Percentiles rank a stretch among this genome's conserved stretches.
phyloP scores from a whole-genome alignment of 2,329 filamentous ascomycete species.

The Aspergillus pseudotamarii region DNA sequence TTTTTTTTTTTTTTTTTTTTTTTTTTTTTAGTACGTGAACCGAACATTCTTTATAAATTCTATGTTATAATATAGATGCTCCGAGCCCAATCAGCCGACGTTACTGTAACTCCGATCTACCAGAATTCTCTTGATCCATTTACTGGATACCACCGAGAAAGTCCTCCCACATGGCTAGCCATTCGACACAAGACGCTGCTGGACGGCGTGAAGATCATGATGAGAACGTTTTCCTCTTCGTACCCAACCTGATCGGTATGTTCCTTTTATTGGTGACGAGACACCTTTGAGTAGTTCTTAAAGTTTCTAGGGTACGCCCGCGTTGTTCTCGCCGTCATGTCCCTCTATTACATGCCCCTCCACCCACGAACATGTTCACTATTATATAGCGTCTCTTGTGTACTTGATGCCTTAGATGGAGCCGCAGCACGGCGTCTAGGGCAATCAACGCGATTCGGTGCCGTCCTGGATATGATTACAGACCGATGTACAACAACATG shows the following conservation, averaged over 20 bases:
- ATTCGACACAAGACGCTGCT: background rate
- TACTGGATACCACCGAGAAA: background rate
- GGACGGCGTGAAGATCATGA: background rate
- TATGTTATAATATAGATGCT: no score
- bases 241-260: slow-evolving; percentile 74
- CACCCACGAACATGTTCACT: slow-evolving; percentile 90
- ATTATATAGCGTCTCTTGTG: slow-evolving; percentile 80
- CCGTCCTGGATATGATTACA: slow-evolving; percentile 95
- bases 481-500: slow-evolving; percentile 94
- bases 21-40: no score
- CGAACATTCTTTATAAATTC: no score
- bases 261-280: background rate
- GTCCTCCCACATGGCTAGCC: background rate
- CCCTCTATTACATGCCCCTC: slow-evolving; percentile 95
- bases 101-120: no score
- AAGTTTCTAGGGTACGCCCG: slow-evolving; percentile 66
- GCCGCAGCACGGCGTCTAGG: slow-evolving; percentile 80
- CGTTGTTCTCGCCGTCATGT: slow-evolving; percentile 77
- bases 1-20: no score
- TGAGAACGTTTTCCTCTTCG: slow-evolving; percentile 78
- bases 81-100: no score
- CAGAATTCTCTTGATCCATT: no score
- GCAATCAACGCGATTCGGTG: slow-evolving; percentile 89
- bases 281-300: background rate
- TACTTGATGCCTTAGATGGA: slow-evolving; percentile 90